A percentile compares a stretch with the other conserved stretches of the same genome.
Conservation (phyloP, 1,284 basidiomycete genomes). For the Apiotrichum mycotoxinovorans region DNA sequence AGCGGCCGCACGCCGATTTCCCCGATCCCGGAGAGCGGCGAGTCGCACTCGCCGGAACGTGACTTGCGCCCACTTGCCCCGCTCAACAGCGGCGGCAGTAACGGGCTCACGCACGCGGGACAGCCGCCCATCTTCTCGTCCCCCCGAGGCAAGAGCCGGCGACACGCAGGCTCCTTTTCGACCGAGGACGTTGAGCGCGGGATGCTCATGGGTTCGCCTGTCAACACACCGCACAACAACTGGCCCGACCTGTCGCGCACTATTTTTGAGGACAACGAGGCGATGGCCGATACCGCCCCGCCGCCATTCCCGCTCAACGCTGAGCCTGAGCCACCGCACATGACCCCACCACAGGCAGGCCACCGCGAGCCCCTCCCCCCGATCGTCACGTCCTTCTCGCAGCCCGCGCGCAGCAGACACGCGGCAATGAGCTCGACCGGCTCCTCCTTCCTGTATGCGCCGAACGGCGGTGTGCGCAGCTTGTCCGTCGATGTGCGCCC, state of each 20-base stretch:
- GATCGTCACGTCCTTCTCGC: slow-evolving; percentile 24
- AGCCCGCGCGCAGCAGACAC: slow-evolving; percentile 25
- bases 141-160: slow-evolving; percentile 56
- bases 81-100: background rate
- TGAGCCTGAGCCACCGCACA: slow-evolving; percentile 12
- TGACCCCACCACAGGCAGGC: background rate
- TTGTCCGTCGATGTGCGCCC: slow-evolving; percentile 45
- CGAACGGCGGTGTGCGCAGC: slow-evolving; percentile 23
- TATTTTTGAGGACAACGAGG: slow-evolving; percentile 15
- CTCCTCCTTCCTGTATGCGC: slow-evolving; percentile 18
- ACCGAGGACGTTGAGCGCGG: slow-evolving; percentile 86
- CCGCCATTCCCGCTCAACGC: slow-evolving; percentile 19
- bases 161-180: slow-evolving; percentile 90
- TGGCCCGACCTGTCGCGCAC: slow-evolving; percentile 14
- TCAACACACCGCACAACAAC: slow-evolving; percentile 10
- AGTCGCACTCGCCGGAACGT: slow-evolving; percentile 10
- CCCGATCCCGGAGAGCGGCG: slow-evolving; percentile 48
- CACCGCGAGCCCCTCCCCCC: slow-evolving; percentile 3
- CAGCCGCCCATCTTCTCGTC: slow-evolving; percentile 11
- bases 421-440: slow-evolving; percentile 36
- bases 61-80: background rate
- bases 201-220: slow-evolving; percentile 62
- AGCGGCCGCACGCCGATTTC: slow-evolving; percentile 48
- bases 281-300: background rate
- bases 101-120: background rate